These are phyloP conservation scores for Silene noctiflora DNA, from an alignment of 179 eudicot species.

Conservation along the genomic window DNA sequence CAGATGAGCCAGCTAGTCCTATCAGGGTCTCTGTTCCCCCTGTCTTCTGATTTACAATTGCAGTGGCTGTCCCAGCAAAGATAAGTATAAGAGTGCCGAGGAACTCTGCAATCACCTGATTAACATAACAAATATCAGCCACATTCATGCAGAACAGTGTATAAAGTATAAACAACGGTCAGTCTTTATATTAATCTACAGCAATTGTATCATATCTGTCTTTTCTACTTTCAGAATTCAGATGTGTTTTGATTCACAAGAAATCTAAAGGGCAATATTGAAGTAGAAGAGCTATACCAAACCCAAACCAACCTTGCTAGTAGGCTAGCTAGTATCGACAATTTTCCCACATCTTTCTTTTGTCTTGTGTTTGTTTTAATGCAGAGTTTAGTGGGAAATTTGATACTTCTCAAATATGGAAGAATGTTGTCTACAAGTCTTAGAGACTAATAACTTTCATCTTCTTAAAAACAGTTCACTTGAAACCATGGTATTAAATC, in stretches of 20 bases:
- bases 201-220: neutral
- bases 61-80: conserved; percentile 74
- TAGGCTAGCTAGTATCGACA: too few relatives aligned
- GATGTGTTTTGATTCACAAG: neutral
- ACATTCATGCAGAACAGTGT: conserved; percentile 14
- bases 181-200: conserved; percentile 3
- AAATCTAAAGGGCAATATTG: neutral
- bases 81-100: conserved; percentile 78
- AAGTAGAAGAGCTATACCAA: too few relatives aligned
- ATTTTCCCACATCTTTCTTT: too few relatives aligned
- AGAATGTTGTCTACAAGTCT: neutral
- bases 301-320: too few relatives aligned
- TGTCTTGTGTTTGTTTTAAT: too few relatives aligned
- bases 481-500: neutral
- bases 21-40: conserved; percentile 72
- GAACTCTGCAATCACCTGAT: conserved; percentile 90
- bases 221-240: neutral
- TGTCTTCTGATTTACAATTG: conserved; percentile 79
- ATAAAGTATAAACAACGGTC: conserved; percentile 11
- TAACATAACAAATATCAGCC: conserved; percentile 16
- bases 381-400: too few relatives aligned
- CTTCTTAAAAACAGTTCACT: too few relatives aligned
- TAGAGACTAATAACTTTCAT: neutral
- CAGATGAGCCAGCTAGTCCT: conserved; percentile 72
- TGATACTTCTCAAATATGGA: neutral